Evolutionary conservation across 306 rosid species (phyloP).

Genomic region (Alnus rubra): DNA sequence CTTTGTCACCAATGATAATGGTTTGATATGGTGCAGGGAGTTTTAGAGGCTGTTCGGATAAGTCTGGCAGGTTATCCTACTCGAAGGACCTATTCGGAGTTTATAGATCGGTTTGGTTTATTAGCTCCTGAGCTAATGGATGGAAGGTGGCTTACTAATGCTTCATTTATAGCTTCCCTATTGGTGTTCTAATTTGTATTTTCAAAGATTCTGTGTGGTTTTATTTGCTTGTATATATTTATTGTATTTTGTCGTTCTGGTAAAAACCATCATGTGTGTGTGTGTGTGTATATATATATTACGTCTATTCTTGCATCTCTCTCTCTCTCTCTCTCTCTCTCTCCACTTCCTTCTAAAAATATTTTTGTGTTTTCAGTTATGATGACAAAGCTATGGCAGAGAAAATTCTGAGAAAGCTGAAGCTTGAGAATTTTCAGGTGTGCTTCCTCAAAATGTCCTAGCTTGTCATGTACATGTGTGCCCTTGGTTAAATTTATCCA

Average conservation of each 20-base stretch:
- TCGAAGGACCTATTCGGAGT: conserved; percentile 81
- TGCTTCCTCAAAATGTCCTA: conserved; percentile 13
- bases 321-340: too few species aligned
- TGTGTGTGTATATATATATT: too few species aligned
- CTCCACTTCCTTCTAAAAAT: background rate
- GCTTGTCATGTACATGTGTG: background rate
- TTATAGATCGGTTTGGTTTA: conserved; percentile 93
- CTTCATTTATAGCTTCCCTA: conserved; percentile 1
- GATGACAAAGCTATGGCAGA: conserved; percentile 72
- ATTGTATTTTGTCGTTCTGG: background rate
- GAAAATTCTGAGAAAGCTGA: conserved; percentile 69
- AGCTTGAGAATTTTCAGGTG: conserved; percentile 92
- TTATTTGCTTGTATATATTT: background rate
- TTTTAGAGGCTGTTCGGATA: conserved; percentile 96
- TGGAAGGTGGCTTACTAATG: conserved; percentile 61
- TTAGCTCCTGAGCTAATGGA: conserved; percentile 68
- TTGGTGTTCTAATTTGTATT: background rate
- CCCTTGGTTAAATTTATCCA: background rate
- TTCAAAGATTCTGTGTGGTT: background rate
- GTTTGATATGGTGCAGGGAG: conserved; percentile 61
- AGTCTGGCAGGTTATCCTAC: conserved; percentile 99
- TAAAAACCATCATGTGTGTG: background rate
- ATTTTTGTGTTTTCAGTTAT: conserved; percentile 47
- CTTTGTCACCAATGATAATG: too few species aligned
- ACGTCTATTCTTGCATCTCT: background rate